A percentile compares a stretch with the other conserved stretches of the same genome.
Conservation (phyloP, 768 basidiomycete species). For the Mycena venus region DNA sequence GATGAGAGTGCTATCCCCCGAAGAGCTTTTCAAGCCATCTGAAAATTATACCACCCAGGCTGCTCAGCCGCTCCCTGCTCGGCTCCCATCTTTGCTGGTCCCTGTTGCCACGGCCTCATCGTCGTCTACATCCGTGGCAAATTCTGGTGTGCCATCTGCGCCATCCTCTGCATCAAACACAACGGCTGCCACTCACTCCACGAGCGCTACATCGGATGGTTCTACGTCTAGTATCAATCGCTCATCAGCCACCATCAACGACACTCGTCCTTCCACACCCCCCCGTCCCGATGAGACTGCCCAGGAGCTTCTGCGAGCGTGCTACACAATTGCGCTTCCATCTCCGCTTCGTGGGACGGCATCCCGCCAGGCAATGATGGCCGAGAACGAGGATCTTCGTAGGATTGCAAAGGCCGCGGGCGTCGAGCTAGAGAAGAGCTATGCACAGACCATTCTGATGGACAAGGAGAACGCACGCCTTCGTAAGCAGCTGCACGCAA, state of each 20-base stretch:
- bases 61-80: constrained; percentile 8
- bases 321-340: not conserved
- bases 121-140: no score
- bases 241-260: not conserved
- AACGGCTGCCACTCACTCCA: not conserved
- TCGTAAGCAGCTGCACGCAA: not conserved
- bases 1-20: constrained; percentile 25
- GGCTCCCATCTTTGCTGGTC: not conserved
- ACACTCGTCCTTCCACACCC: not conserved
- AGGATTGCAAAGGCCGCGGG: not conserved
- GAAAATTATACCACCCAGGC: constrained; percentile 14
- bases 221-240: not conserved
- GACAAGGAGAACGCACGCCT: not conserved
- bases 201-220: not conserved
- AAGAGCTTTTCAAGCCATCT: not conserved
- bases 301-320: not conserved
- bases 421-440: constrained; percentile 1
- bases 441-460: not conserved
- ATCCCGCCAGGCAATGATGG: constrained; percentile 3
- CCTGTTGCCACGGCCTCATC: not conserved
- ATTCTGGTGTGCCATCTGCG: not conserved
- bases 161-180: not conserved
- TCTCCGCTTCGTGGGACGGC: not conserved
- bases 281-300: not conserved
- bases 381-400: constrained; percentile 1